Conservation (phyloP, 345 rosid genomes). For the Cardiospermum halicacabum region DNA sequence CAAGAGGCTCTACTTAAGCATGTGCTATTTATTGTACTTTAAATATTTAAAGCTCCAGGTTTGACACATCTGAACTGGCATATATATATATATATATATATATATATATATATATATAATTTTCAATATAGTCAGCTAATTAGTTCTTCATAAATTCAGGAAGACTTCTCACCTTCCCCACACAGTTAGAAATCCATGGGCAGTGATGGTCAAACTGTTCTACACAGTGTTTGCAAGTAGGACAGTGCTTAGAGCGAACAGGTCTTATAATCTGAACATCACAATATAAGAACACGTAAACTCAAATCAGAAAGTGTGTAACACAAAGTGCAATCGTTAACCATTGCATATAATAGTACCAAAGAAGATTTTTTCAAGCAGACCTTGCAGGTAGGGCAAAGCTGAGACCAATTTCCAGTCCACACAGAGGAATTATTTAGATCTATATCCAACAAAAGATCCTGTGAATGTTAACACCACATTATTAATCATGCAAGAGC, state of each 20-base stretch:
- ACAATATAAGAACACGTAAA: conserved; percentile 4
- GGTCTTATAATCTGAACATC: conserved; percentile 82
- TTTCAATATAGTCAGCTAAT: conserved; percentile 3
- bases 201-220: conserved; percentile 99
- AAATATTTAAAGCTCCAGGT: background rate
- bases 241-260: conserved; percentile 91
- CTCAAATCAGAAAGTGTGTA: conserved; percentile 4
- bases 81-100: background rate
- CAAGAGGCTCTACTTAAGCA: background rate
- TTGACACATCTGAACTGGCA: background rate
- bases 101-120: background rate
- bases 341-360: background rate
- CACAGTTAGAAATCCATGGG: conserved; percentile 99
- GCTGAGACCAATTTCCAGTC: conserved; percentile 98
- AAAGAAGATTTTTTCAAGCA: conserved; percentile 16
- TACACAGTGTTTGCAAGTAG: conserved; percentile 77
- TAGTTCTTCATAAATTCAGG: background rate
- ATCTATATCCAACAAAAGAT: conserved; percentile 61
- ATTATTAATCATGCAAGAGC: background rate
- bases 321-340: background rate
- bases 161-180: conserved; percentile 72
- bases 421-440: conserved; percentile 59
- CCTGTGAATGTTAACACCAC: conserved; percentile 39
- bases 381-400: conserved; percentile 99
- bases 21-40: background rate